These are phyloP conservation scores for Nicotiana rustica DNA, from an alignment of 305 asterid genomes.

Conservation along the genomic window DNA sequence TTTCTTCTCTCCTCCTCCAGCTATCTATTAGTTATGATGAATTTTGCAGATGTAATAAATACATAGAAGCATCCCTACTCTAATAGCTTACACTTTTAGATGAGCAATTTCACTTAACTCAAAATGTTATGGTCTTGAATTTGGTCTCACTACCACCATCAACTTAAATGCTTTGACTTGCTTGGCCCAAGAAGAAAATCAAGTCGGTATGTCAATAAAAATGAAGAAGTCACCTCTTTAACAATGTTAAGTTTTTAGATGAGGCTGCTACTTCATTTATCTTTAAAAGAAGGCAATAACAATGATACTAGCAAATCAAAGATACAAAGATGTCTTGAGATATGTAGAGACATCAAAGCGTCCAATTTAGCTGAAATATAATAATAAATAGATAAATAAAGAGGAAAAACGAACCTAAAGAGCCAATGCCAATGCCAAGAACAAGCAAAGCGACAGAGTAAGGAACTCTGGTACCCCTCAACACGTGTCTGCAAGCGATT, in stretches of 20 bases:
- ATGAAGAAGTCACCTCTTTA: too few relatives aligned
- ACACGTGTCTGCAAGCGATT: slow-evolving; percentile 74
- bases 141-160: neutral
- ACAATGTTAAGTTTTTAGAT: neutral
- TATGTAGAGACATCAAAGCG: too few relatives aligned
- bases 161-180: neutral
- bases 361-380: neutral
- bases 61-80: neutral
- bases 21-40: neutral
- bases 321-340: too few relatives aligned
- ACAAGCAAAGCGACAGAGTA: slow-evolving; percentile 86
- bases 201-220: too few relatives aligned
- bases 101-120: neutral
- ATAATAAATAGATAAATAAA: neutral
- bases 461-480: slow-evolving; percentile 94
- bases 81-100: neutral
- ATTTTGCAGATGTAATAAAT: neutral
- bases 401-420: slow-evolving; percentile 57
- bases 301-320: too few relatives aligned
- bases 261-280: neutral
- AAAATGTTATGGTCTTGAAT: neutral
- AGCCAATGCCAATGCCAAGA: slow-evolving; percentile 83
- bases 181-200: too few relatives aligned
- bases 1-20: neutral
- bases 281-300: slow-evolving; percentile 1